These are phyloP conservation scores for Epichloe hybrida DNA, from an alignment of 2,329 filamentous ascomycete genomes.

Conservation along the genomic window DNA sequence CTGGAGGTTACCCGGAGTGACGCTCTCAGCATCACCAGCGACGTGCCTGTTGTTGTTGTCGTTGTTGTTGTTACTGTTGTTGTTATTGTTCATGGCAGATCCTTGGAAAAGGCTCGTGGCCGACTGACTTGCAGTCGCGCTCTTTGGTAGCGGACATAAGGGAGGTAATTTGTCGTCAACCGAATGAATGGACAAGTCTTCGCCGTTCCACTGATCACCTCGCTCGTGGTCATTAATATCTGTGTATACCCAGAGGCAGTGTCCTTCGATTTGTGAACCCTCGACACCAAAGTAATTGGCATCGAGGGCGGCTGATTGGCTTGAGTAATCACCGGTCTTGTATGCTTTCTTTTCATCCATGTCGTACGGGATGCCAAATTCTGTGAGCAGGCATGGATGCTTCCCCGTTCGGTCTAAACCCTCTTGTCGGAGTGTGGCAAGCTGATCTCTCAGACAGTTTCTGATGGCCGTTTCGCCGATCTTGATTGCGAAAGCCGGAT, in stretches of 20 bases:
- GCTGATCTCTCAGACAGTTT: conserved; percentile 82
- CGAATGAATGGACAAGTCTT: conserved; percentile 86
- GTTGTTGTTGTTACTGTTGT: too few species aligned
- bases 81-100: conserved; percentile 2
- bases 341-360: conserved; percentile 97
- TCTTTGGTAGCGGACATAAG: conserved; percentile 34
- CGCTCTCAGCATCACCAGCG: conserved; percentile 37
- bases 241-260: conserved; percentile 81
- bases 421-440: conserved; percentile 70
- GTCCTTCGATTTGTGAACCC: conserved; percentile 69
- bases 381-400: conserved; percentile 80
- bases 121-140: conserved; percentile 27
- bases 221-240: conserved; percentile 72
- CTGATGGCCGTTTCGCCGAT: conserved; percentile 87
- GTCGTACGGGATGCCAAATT: conserved; percentile 96
- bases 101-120: conserved; percentile 25
- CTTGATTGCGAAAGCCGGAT: conserved; percentile 83
- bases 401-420: conserved; percentile 78
- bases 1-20: conserved; percentile 67
- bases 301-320: conserved; percentile 83
- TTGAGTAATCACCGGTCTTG: conserved; percentile 87
- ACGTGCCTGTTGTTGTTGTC: conserved; percentile 21
- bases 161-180: conserved; percentile 59
- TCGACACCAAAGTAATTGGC: conserved; percentile 92
- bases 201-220: conserved; percentile 95